Base-by-base conservation (phyloP, 805 yeast genomes). In the Jamesozyma rosinii region DNA sequence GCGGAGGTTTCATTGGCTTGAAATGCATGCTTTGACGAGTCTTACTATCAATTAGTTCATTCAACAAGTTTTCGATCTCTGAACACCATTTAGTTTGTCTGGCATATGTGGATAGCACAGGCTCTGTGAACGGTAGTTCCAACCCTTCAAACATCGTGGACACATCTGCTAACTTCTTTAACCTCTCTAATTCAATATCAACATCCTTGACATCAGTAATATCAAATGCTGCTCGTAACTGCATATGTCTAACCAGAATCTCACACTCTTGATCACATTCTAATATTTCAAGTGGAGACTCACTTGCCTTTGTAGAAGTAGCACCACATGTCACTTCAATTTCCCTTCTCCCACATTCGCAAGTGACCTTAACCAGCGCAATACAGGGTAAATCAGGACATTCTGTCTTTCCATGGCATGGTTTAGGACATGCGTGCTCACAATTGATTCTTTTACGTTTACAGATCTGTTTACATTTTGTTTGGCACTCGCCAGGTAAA, bases 191-290 rank as follows among this genome's bases (percentile, higher is more conserved):
- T 11, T 55, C 46, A 4, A 38, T 42, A 31, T 37, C 30, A 8
- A n/a, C 2, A 31, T 29, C 44, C 17, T 24, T 43, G 21, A 37
- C 41, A 6, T 37, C 41, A 4, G 35, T 46, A 1, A 65, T 40
- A 13, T 70, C 74, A 47, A 88, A 76, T 0, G 94, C 94, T 21
- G 71, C 74, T 43, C 79, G 75, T 38, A 89, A 63, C 48, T 72
- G 70, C 36, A 68, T 69, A 48, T 82, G 83, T 43, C 95, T 69
- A 50, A 74, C 70, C 18, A 70, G 68, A 40, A 72, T 61, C 11
- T 68, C 77, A 66, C 97, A 88, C 21, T 75, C 76, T 9, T 78
- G 82, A 55, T 81, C 83, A 68, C 96, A 88, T 19, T 69, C 71
- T 21, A 84, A 51, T 17, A 8, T 13, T 14, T 30, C 29, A 3